These are phyloP conservation scores for Diplotaxis tenuifolia DNA, from an alignment of 345 rosid species.

Conservation along the genomic window DNA sequence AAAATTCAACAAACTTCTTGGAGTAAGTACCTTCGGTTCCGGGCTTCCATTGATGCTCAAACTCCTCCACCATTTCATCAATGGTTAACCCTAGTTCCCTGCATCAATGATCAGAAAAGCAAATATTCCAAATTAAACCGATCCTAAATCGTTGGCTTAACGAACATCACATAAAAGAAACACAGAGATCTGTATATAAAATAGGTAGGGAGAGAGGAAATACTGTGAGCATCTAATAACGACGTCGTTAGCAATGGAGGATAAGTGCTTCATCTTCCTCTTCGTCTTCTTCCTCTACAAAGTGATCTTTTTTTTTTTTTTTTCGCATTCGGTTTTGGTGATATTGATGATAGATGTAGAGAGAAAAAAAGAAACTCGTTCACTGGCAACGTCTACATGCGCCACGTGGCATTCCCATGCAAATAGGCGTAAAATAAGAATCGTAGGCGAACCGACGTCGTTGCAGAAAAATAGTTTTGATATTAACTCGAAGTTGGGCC, in stretches of 20 bases:
- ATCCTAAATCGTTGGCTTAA: background rate
- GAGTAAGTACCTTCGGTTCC: constrained; percentile 49
- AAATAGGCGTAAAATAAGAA: constrained; percentile 20
- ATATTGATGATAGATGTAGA: constrained; percentile 13
- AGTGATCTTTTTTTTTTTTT: background rate
- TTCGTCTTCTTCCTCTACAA: constrained; percentile 16
- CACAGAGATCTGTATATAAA: constrained; percentile 14
- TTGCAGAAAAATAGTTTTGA: background rate
- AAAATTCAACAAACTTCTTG: constrained; percentile 69
- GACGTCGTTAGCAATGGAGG: constrained; percentile 75
- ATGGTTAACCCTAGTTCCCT: constrained; percentile 53
- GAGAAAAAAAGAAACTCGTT: background rate
- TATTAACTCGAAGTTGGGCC: background rate
- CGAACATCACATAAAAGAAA: background rate
- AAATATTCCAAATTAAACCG: background rate
- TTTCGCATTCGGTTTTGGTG: constrained; percentile 20
- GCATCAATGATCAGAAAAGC: constrained; percentile 12
- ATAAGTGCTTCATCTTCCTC: constrained; percentile 63
- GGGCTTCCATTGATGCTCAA: constrained; percentile 61
- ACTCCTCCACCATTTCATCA: constrained; percentile 59
- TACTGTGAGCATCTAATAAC: constrained; percentile 64
- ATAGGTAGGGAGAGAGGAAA: background rate
- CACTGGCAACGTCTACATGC: constrained; percentile 25
- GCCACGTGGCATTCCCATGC: constrained; percentile 35
- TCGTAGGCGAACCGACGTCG: background rate